Conservation (phyloP, 139 green algal genomes). For the Parachlorella kessleri region DNA sequence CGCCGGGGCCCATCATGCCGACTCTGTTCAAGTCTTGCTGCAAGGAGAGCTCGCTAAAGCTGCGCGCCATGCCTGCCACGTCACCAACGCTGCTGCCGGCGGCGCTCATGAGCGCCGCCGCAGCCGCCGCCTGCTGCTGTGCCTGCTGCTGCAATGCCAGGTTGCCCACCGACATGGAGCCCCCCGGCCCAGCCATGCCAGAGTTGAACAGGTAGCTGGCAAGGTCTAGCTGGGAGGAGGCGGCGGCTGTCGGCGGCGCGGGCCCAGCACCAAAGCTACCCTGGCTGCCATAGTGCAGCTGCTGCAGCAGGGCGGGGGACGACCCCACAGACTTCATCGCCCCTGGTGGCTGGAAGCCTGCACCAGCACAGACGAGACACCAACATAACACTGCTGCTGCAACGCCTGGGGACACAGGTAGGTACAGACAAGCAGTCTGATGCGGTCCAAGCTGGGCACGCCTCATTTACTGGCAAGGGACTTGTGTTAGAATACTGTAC, state of each 20-base stretch:
- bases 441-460: no score
- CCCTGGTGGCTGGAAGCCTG: background rate
- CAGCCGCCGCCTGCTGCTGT: slow-evolving; percentile 5
- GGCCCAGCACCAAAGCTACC: background rate
- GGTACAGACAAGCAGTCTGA: no score
- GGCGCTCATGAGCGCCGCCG: background rate
- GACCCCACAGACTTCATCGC: slow-evolving; percentile 17
- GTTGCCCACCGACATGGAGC: slow-evolving; percentile 5
- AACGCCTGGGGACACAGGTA: no score
- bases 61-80: slow-evolving; percentile 17
- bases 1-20: background rate
- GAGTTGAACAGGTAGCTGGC: slow-evolving; percentile 1
- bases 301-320: slow-evolving; percentile 8
- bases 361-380: no score
- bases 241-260: no score
- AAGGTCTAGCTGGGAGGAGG: background rate
- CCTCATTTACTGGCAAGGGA: no score
- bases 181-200: background rate
- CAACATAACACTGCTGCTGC: no score
- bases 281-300: slow-evolving; percentile 4
- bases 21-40: background rate
- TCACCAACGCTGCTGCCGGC: background rate
- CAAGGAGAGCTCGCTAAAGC: slow-evolving; percentile 34
- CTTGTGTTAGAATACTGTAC: no score
- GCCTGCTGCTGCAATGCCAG: slow-evolving; percentile 13